These are phyloP conservation scores for Aspergillus intermedius DNA, from an alignment of 2,329 filamentous ascomycete species.

Conservation along the genomic window DNA sequence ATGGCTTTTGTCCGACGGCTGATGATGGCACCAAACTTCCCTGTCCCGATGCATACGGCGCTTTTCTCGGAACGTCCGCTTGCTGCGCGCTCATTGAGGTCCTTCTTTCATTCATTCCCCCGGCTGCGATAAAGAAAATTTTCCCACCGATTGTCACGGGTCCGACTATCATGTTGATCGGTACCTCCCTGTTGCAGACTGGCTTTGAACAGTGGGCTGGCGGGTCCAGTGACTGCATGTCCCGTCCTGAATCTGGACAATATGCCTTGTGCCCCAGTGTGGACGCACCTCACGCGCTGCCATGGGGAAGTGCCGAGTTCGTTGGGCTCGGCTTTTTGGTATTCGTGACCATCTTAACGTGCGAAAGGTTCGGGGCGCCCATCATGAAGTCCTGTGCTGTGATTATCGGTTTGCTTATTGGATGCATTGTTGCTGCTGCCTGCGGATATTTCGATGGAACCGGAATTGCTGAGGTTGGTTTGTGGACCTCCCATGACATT, in stretches of 20 bases:
- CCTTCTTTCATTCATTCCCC: conserved; percentile 57
- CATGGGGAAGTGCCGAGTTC: conserved; percentile 58
- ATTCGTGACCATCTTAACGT: conserved; percentile 61
- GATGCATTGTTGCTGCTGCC: conserved; percentile 61
- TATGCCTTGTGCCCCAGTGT: conserved; percentile 54
- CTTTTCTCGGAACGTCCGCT: conserved; percentile 52
- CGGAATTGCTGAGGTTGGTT: conserved; percentile 47
- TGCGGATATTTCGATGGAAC: conserved; percentile 58
- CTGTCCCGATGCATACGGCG: conserved; percentile 61
- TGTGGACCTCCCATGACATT: no score
- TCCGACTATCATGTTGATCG: conserved; percentile 61
- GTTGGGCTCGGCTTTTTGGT: conserved; percentile 63
- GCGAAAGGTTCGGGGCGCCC: conserved; percentile 61
- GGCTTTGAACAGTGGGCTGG: conserved; percentile 64
- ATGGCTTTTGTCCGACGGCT: conserved; percentile 56
- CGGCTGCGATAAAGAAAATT: conserved; percentile 52
- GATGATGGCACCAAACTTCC: conserved; percentile 52
- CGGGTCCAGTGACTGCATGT: conserved; percentile 47
- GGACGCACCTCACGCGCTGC: conserved; percentile 54
- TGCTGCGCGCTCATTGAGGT: conserved; percentile 52
- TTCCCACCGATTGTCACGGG: conserved; percentile 65
- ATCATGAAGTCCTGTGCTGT: conserved; percentile 66
- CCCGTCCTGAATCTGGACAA: conserved; percentile 27
- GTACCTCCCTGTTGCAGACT: conserved; percentile 55
- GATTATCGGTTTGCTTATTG: conserved; percentile 57